phyloP scores from a whole-genome alignment of 805 yeast genomes.

The Ogataea philodendri region DNA sequence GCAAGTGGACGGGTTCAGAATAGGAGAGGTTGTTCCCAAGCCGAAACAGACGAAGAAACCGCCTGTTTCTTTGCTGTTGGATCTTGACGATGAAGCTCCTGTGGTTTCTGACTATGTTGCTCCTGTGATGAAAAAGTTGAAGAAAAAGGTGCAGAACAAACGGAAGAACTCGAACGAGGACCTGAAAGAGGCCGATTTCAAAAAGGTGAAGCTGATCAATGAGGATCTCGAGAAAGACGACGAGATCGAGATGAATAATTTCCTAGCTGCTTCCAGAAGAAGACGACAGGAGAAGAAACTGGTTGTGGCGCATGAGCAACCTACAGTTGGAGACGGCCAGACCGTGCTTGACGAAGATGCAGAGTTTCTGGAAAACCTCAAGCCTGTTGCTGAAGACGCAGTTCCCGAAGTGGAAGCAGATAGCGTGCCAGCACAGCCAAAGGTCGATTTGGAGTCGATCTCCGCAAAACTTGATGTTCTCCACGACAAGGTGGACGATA shows the following conservation, averaged over 20 bases:
- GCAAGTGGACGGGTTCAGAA: conserved; percentile 24
- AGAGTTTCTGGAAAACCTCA: conserved; percentile 34
- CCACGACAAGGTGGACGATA: conserved; percentile 14
- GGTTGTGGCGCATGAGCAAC: conserved; percentile 1
- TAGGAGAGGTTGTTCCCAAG: conserved; percentile 22
- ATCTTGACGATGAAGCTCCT: conserved; percentile 19
- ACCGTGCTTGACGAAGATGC: conserved; percentile 37
- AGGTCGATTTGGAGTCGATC: background rate
- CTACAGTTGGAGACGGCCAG: conserved; percentile 20
- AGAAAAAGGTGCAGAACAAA: conserved; percentile 13
- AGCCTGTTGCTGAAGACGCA: conserved; percentile 16
- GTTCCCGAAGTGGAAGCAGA: background rate
- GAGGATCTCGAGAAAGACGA: conserved; percentile 29
- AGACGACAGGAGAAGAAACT: conserved; percentile 24
- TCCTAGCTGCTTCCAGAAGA: conserved; percentile 32
- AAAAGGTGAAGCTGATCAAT: conserved; percentile 29
- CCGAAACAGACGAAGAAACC: conserved; percentile 14
- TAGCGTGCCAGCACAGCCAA: background rate
- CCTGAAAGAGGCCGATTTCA: conserved; percentile 21
- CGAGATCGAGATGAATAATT: conserved; percentile 23
- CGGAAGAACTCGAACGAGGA: conserved; percentile 24
- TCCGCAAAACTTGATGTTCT: conserved; percentile 13
- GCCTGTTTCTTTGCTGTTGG: conserved; percentile 18
- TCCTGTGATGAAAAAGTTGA: conserved; percentile 21
- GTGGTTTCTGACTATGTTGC: conserved; percentile 5